phyloP scores from a whole-genome alignment of 306 rosid genomes.

The Vicia faba region DNA sequence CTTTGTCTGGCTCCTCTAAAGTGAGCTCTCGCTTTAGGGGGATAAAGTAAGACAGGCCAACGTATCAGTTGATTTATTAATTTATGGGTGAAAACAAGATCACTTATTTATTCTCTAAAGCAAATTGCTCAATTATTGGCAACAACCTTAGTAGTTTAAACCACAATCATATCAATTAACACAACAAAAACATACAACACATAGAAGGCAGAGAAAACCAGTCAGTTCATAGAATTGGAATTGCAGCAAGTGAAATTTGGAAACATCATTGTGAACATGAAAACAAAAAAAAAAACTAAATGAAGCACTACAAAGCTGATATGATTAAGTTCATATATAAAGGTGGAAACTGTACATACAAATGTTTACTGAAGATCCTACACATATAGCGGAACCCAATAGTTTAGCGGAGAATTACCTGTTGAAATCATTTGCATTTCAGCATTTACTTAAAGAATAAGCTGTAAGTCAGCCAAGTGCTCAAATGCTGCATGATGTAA shows the following conservation, averaged over 20 bases:
- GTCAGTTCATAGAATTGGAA: conserved; percentile 23
- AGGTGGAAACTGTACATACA: conserved; percentile 30
- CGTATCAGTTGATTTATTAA: not conserved
- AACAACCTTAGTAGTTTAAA: not conserved
- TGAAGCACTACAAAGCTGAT: conserved; percentile 18
- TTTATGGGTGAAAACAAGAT: not conserved
- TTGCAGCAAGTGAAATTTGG: conserved; percentile 25
- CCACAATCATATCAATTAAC: conserved; percentile 26
- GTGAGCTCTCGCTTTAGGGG: not conserved
- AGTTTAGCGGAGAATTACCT: conserved; percentile 71
- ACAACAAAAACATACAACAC: conserved; percentile 13
- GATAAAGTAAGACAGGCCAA: not conserved
- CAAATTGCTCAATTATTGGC: conserved; percentile 2
- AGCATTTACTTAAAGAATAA: conserved; percentile 61
- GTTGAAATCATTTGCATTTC: conserved; percentile 59
- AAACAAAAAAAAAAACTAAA: conserved; percentile 18
- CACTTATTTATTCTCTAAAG: conserved; percentile 6
- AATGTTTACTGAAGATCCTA: conserved; percentile 33
- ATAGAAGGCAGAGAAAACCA: conserved; percentile 26
- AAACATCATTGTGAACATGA: conserved; percentile 17
- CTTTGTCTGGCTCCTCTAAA: conserved; percentile 1
- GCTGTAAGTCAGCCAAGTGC: conserved; percentile 63
- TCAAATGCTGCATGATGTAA: conserved; percentile 68
- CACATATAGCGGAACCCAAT: conserved; percentile 40
- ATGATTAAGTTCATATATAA: not conserved